Evolutionary conservation across 2,329 filamentous ascomycete genomes (phyloP).

Genomic region (Saccharata proteae): DNA sequence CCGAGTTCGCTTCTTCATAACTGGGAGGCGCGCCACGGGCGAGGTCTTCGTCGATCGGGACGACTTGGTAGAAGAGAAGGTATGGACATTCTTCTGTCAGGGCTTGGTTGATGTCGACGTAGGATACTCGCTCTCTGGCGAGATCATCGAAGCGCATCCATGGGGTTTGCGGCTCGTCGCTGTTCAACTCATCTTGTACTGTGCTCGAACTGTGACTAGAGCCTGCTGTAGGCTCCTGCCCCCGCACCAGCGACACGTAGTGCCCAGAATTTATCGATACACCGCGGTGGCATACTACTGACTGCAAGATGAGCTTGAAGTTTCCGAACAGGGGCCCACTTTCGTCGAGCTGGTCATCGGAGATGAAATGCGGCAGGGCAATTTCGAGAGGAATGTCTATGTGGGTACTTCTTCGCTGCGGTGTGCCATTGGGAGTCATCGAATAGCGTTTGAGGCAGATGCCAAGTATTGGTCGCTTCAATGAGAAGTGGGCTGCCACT

Average conservation of each 20-base stretch:
- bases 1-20: slow-evolving; percentile 28
- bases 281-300: slow-evolving; percentile 84
- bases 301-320: slow-evolving; percentile 86
- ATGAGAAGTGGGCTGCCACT: slow-evolving; percentile 77
- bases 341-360: slow-evolving; percentile 58
- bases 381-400: slow-evolving; percentile 87
- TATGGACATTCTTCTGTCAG: slow-evolving; percentile 85
- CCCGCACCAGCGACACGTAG: slow-evolving; percentile 76
- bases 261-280: slow-evolving; percentile 78
- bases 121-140: slow-evolving; percentile 55
- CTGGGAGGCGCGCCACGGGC: slow-evolving; percentile 21
- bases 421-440: slow-evolving; percentile 55
- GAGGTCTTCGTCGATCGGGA: slow-evolving; percentile 67
- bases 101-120: slow-evolving; percentile 66
- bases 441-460: slow-evolving; percentile 89
- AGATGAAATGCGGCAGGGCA: slow-evolving; percentile 76
- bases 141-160: slow-evolving; percentile 95
- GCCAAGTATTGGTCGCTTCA: slow-evolving; percentile 71
- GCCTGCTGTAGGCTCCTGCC: slow-evolving; percentile 42
- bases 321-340: slow-evolving; percentile 64
- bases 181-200: slow-evolving; percentile 38
- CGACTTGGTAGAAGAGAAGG: slow-evolving; percentile 86
- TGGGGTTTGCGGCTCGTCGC: slow-evolving; percentile 26
- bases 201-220: slow-evolving; percentile 23
- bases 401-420: slow-evolving; percentile 63